These are phyloP conservation scores for Fusarium brachygibbosum DNA, from an alignment of 2,329 filamentous ascomycete genomes.

Conservation along the genomic window DNA sequence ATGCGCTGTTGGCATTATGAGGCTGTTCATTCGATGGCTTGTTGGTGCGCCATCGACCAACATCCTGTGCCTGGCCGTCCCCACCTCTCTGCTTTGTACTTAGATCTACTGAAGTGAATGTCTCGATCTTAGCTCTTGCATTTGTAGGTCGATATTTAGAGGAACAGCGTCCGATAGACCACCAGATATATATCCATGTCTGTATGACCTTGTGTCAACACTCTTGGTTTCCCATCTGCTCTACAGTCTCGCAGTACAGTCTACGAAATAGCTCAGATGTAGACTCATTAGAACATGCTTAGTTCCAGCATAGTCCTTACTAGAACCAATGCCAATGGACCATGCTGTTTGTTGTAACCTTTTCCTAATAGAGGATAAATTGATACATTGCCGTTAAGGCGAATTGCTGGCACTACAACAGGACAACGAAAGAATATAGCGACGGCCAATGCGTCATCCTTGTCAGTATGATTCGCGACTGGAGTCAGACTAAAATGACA, in stretches of 20 bases:
- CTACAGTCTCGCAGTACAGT: not conserved
- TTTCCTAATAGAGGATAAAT: not conserved
- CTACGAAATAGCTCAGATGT: not conserved
- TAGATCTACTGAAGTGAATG: conserved; percentile 11
- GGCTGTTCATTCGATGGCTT: conserved; percentile 18
- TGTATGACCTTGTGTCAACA: not conserved
- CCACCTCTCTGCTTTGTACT: conserved; percentile 6
- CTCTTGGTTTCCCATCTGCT: not conserved
- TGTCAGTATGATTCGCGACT: too few relatives aligned
- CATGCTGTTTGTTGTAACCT: not conserved
- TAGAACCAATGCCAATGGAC: not conserved
- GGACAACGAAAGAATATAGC: not conserved
- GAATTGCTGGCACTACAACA: too few relatives aligned
- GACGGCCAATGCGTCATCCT: not conserved
- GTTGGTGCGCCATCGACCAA: conserved; percentile 27
- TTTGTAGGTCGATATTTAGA: not conserved
- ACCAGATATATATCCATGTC: conserved; percentile 1
- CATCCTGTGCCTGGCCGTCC: conserved; percentile 36
- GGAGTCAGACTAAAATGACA: not conserved
- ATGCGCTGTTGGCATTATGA: conserved; percentile 7
- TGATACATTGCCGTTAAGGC: not conserved
- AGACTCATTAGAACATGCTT: not conserved
- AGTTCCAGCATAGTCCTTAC: not conserved
- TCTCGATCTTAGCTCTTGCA: not conserved
- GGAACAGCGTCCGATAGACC: not conserved